A percentile compares a stretch with the other conserved stretches of the same genome.
These are phyloP conservation scores for Pseudogymnoascus sp. DNA, from an alignment of 2,329 filamentous ascomycete genomes.

Conservation along the genomic window DNA sequence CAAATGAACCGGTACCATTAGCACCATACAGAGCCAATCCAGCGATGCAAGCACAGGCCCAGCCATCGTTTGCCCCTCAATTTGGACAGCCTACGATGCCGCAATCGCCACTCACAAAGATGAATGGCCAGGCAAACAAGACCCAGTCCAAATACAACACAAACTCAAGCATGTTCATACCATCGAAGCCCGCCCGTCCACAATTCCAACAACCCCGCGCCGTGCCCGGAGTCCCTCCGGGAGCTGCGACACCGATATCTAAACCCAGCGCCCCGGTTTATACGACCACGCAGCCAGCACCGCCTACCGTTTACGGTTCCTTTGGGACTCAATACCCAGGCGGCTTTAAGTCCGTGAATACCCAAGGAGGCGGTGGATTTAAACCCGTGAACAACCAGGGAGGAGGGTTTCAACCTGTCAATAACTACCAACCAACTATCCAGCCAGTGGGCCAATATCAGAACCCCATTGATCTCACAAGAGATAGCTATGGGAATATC, in stretches of 20 bases:
- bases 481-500: slow-evolving; percentile 11
- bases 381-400: neutral
- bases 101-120: slow-evolving; percentile 23
- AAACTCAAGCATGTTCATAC: slow-evolving; percentile 22
- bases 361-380: neutral
- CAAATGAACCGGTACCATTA: slow-evolving; percentile 19
- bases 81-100: slow-evolving; percentile 27
- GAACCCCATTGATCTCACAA: slow-evolving; percentile 27
- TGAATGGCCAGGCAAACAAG: slow-evolving; percentile 10
- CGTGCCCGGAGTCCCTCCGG: slow-evolving; percentile 17
- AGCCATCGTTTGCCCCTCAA: slow-evolving; percentile 18
- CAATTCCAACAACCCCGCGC: slow-evolving; percentile 18
- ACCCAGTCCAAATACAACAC: slow-evolving; percentile 19
- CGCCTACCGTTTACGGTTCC: slow-evolving; percentile 24
- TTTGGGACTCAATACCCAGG: slow-evolving; percentile 21
- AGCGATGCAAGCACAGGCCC: slow-evolving; percentile 8
- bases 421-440: slow-evolving; percentile 13
- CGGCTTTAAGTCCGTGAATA: slow-evolving; percentile 24
- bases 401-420: slow-evolving; percentile 25
- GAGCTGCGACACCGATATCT: slow-evolving; percentile 17
- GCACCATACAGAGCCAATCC: slow-evolving; percentile 12
- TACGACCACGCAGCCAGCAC: slow-evolving; percentile 24
- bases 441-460: slow-evolving; percentile 11
- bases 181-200: slow-evolving; percentile 26
- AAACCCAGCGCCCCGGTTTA: slow-evolving; percentile 17